Evolutionary conservation across 225 moss, liverwort and hornwort species (phyloP).

Genomic region (Ulota crispa): DNA sequence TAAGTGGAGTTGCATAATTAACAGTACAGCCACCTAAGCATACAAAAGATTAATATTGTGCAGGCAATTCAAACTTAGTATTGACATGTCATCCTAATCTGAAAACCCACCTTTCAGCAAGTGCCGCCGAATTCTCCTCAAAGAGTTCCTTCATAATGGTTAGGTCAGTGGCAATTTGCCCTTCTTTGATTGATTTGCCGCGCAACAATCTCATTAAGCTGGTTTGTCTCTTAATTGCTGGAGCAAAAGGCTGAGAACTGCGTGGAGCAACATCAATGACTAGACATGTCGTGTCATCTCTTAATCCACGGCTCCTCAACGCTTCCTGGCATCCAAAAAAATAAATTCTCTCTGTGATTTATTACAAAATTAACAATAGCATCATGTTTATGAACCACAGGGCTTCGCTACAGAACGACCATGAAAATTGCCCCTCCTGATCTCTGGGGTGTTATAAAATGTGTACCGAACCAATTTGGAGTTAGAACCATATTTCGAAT

Average conservation of each 20-base stretch:
- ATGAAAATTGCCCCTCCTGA: not conserved
- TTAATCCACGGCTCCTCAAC: slow-evolving; percentile 50
- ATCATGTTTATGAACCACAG: not conserved
- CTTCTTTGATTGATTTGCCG: not conserved
- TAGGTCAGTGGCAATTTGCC: not conserved
- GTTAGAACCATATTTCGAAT: not conserved
- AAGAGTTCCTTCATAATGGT: slow-evolving; percentile 55
- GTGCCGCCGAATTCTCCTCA: slow-evolving; percentile 63
- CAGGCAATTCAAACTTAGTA: not conserved
- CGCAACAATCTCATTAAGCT: slow-evolving; percentile 36
- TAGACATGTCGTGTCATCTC: slow-evolving; percentile 74
- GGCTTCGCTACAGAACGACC: not conserved
- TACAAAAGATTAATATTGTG: not conserved
- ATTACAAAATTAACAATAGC: not conserved
- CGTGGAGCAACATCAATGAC: slow-evolving; percentile 61
- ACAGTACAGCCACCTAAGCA: not conserved
- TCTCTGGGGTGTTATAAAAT: not conserved
- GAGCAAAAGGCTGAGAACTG: not conserved
- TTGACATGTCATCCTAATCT: not conserved
- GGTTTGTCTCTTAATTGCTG: slow-evolving; percentile 29
- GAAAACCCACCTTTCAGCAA: slow-evolving; percentile 46
- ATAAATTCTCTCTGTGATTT: not conserved
- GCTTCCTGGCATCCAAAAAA: slow-evolving; percentile 40
- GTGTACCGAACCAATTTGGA: not conserved
- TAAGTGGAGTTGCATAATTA: not conserved